Evolutionary conservation across 2,329 filamentous ascomycete species (phyloP).

Genomic region (Phyllosticta citriasiana): DNA sequence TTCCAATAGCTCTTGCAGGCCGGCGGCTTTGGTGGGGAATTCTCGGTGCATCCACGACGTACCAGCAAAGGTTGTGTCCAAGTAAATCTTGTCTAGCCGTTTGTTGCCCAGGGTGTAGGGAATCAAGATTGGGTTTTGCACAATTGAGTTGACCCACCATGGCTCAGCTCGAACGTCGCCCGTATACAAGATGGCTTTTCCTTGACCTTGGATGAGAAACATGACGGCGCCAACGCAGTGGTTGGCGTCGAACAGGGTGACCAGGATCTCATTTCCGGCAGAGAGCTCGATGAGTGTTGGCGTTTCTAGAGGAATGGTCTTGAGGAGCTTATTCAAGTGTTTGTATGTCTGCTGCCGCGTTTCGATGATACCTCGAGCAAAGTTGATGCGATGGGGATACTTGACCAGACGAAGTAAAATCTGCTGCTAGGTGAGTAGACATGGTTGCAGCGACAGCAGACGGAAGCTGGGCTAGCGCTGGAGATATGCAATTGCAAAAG

Average conservation of each 20-base stretch:
- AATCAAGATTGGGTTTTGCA: conserved; percentile 60
- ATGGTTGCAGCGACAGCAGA: background rate
- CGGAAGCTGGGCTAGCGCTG: background rate
- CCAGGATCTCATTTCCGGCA: conserved; percentile 58
- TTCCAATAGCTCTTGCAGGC: conserved; percentile 60
- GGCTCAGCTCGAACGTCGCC: conserved; percentile 78
- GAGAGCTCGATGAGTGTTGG: conserved; percentile 66
- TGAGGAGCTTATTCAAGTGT: conserved; percentile 62
- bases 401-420: conserved; percentile 71
- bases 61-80: conserved; percentile 72
- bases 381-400: conserved; percentile 71
- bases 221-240: conserved; percentile 86
- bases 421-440: conserved; percentile 18
- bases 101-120: conserved; percentile 49
- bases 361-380: conserved; percentile 67
- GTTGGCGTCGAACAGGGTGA: conserved; percentile 84
- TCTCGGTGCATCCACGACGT: conserved; percentile 38
- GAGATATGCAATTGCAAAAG: background rate
- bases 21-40: conserved; percentile 61
- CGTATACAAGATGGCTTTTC: conserved; percentile 72
- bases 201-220: conserved; percentile 71
- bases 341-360: conserved; percentile 63
- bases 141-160: conserved; percentile 72
- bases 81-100: conserved; percentile 68
- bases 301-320: conserved; percentile 72